Evolutionary conservation across 805 yeast genomes (phyloP), one percentile per base, ranked within the genome.

Genomic region (Kockiozyma suomiensis): DNA sequence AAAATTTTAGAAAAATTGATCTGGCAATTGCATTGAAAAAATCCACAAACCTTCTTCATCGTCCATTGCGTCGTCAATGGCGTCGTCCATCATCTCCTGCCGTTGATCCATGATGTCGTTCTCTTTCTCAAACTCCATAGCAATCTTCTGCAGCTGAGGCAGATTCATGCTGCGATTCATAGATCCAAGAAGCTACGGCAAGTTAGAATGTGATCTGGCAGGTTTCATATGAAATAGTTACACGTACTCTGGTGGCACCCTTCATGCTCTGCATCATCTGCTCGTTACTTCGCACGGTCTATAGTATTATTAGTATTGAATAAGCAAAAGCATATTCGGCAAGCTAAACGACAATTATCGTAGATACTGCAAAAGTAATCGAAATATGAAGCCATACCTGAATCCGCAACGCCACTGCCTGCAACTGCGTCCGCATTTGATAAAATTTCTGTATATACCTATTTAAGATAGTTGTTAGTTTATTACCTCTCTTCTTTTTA

Each of bases 31-130:
- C n/a, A 23, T 23, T 25, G 26, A 42, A 21, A 17, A 8, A 5
- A 19, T 6, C 28, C 7, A 49, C 56, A n/a, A 6, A 66, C 68
- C 88, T 59, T 89, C 84, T 69, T 90, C 97, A 69, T 86, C 90
- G 55, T 87, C 96, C 94, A 94, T 90, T 19, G 94, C 88, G 73
- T 93, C 97, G 72, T 94, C 99, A 69, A 94, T 87, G 19, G 97
- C 96, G 72, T 94, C 99, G 72, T 94, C 99, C 88, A 94, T 94
- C 84, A 96, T 90, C 73, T 96, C 99, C 74, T 96, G 98, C 70
- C 96, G 86, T 76, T 94, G 99, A 74, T 93, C 97, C 98, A 94
- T 94, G 68, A 96, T 78, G 72, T 96, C 99, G 74, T 88, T 90
- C 70, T 93, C 96, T 69, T 84, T 85, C 70, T 94, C 96, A 74